Conservation (phyloP, 257 asterid species). For the Hygrophila difformis region DNA sequence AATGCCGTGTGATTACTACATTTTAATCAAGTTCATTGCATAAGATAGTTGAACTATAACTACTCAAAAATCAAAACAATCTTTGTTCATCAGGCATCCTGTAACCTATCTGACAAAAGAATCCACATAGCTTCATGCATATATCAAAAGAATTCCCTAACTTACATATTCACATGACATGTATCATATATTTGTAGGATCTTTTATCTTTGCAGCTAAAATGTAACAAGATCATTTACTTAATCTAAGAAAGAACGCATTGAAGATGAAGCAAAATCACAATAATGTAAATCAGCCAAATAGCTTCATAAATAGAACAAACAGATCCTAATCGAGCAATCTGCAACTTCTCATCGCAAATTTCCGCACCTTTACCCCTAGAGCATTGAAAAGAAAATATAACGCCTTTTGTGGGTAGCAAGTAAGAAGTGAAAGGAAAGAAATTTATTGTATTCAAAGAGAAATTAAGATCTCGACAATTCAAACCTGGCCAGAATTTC, state of each 20-base stretch:
- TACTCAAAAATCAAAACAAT: neutral
- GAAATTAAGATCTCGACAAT: neutral
- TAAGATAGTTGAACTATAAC: neutral
- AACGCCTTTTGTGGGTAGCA: no score
- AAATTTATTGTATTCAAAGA: neutral
- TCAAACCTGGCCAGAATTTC: conserved; percentile 60
- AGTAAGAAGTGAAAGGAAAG: neutral
- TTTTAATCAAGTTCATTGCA: neutral
- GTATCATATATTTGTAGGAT: neutral
- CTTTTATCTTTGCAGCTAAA: neutral
- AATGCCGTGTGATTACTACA: neutral
- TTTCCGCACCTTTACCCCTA: neutral
- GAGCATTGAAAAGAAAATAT: no score
- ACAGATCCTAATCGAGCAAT: conserved; percentile 2
- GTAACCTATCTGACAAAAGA: neutral
- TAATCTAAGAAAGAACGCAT: neutral
- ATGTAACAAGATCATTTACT: no score
- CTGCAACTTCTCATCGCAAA: neutral
- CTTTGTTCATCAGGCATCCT: neutral
- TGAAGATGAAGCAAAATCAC: neutral
- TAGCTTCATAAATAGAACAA: neutral
- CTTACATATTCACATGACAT: neutral
- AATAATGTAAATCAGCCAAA: neutral
- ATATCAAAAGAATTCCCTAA: neutral
- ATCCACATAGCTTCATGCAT: neutral